Conservation (phyloP, 1,284 basidiomycete genomes). For the Tylopilus orsonianus region DNA sequence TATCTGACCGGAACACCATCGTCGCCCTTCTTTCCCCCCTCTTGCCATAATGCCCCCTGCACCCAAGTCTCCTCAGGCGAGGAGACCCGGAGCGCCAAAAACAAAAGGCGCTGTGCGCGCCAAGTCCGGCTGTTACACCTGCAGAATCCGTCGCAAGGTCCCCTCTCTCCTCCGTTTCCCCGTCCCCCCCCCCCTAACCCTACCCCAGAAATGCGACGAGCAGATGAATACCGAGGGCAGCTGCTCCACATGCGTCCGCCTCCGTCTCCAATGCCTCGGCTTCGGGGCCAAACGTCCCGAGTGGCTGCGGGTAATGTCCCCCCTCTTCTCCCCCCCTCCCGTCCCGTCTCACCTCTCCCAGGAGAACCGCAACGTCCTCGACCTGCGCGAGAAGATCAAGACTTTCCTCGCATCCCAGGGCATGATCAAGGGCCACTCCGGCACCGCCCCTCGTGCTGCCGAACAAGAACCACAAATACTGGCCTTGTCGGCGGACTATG, state of each 20-base stretch:
- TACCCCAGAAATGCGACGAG: conserved; percentile 78
- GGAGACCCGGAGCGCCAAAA: conserved; percentile 55
- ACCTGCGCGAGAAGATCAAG: conserved; percentile 75
- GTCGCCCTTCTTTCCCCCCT: background rate
- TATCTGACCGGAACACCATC: conserved; percentile 12
- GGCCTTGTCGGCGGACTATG: conserved; percentile 48
- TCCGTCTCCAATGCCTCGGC: conserved; percentile 81
- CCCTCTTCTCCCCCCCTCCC: conserved; percentile 7
- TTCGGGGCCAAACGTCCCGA: conserved; percentile 81
- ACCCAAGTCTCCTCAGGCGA: conserved; percentile 41
- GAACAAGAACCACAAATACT: conserved; percentile 58
- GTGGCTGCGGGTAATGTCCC: conserved; percentile 67
- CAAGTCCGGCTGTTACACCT: conserved; percentile 83
- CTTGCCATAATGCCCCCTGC: conserved; percentile 36
- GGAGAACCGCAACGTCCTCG: conserved; percentile 68
- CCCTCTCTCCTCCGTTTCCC: conserved; percentile 12
- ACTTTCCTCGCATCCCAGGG: conserved; percentile 72
- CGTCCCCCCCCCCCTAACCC: conserved; percentile 6
- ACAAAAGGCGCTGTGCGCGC: conserved; percentile 76
- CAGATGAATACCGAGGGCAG: conserved; percentile 56
- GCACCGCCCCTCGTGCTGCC: conserved; percentile 53
- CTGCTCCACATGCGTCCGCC: conserved; percentile 74
- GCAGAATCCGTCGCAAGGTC: conserved; percentile 80
- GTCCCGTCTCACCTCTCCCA: conserved; percentile 30
- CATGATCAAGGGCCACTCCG: conserved; percentile 83